Evolutionary conservation across 495 filamentous ascomycete genomes (phyloP).

Genomic region (Eremomyces bilateralis): DNA sequence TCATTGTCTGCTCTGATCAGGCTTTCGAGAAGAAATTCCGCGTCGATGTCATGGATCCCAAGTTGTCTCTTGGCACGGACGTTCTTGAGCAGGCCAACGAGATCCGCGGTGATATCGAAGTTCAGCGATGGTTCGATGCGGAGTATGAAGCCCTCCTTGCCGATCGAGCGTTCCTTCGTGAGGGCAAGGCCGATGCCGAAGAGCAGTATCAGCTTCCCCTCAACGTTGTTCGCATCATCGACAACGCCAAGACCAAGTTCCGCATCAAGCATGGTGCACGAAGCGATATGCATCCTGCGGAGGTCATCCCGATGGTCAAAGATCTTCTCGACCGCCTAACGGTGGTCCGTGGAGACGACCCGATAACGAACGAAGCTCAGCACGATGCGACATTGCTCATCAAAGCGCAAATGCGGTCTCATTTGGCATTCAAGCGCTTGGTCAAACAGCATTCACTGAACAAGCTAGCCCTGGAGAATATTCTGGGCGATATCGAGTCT

Average conservation of each 20-base stretch:
- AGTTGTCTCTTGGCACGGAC: slow-evolving; percentile 38
- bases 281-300: slow-evolving; percentile 76
- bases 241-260: slow-evolving; percentile 75
- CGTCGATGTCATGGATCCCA: slow-evolving; percentile 80
- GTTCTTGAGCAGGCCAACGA: slow-evolving; percentile 72
- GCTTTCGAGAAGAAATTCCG: slow-evolving; percentile 61
- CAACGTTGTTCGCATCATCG: slow-evolving; percentile 75
- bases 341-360: slow-evolving; percentile 67
- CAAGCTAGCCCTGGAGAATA: slow-evolving; percentile 80
- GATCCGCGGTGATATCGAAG: slow-evolving; percentile 62
- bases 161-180: slow-evolving; percentile 57
- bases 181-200: slow-evolving; percentile 32
- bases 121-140: slow-evolving; percentile 66
- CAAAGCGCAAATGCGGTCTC: slow-evolving; percentile 76
- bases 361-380: slow-evolving; percentile 67
- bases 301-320: slow-evolving; percentile 66
- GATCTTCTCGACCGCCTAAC: slow-evolving; percentile 53
- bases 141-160: slow-evolving; percentile 62
- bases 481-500: slow-evolving; percentile 75
- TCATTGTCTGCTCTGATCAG: slow-evolving; percentile 49
- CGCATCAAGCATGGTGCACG: slow-evolving; percentile 62
- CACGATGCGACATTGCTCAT: slow-evolving; percentile 69
- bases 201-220: slow-evolving; percentile 77
- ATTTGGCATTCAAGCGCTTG: slow-evolving; percentile 76
- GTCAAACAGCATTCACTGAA: slow-evolving; percentile 66